Evolutionary conservation across 345 rosid genomes (phyloP).

Genomic region (Reutealis trisperma): DNA sequence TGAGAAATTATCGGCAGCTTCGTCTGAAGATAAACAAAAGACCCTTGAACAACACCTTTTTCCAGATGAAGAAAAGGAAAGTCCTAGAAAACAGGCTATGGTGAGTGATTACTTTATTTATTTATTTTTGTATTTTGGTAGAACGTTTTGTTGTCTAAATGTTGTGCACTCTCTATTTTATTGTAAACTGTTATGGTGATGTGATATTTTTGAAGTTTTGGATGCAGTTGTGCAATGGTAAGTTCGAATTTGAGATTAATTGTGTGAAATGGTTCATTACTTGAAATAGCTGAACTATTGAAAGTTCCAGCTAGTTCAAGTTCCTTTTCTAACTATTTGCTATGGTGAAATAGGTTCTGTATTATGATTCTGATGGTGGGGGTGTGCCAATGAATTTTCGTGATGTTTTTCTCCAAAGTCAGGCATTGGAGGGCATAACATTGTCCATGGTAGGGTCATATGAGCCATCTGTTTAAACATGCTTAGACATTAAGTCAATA

Average conservation of each 20-base stretch:
- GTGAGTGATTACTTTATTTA: slow-evolving; percentile 36
- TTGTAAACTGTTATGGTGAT: too few relatives aligned
- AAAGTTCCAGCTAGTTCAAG: background rate
- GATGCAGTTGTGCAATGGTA: background rate
- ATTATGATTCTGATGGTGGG: slow-evolving; percentile 79
- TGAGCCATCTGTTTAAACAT: slow-evolving; percentile 2
- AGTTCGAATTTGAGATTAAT: background rate
- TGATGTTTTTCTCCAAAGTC: slow-evolving; percentile 93
- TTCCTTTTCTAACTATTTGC: slow-evolving; percentile 16
- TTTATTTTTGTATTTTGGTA: background rate
- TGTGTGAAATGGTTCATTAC: background rate
- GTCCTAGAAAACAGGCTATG: slow-evolving; percentile 43
- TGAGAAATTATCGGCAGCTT: slow-evolving; percentile 42
- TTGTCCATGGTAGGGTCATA: slow-evolving; percentile 70
- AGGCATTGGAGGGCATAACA: slow-evolving; percentile 88
- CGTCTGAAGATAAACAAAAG: slow-evolving; percentile 46
- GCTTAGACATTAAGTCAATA: background rate
- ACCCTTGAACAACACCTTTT: slow-evolving; percentile 41
- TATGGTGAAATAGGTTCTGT: slow-evolving; percentile 56
- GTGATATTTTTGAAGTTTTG: background rate
- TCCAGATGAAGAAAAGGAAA: slow-evolving; percentile 56
- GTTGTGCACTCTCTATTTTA: background rate
- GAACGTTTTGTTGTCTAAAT: background rate
- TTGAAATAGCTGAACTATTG: background rate
- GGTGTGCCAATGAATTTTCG: slow-evolving; percentile 84